phyloP scores from a whole-genome alignment of 2,329 filamentous ascomycete genomes.

The Aspergillus brasiliensis region DNA sequence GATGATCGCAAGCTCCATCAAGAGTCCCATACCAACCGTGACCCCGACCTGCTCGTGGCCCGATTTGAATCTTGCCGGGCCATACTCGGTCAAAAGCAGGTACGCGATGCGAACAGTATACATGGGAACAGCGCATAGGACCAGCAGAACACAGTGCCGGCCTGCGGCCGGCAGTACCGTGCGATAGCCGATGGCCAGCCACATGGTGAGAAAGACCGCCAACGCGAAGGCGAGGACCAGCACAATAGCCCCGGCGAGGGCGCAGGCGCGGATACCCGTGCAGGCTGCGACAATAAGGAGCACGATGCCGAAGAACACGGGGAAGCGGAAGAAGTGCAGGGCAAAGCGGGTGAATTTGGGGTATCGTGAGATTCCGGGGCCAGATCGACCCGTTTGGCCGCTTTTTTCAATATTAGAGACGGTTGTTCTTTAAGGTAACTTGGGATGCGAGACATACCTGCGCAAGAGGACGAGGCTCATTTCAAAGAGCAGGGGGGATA shows the following conservation, averaged over 20 bases:
- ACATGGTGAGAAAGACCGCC: constrained; percentile 25
- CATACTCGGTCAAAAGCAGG: constrained; percentile 26
- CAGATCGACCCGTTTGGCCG: constrained; percentile 29
- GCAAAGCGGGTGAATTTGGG: constrained; percentile 23
- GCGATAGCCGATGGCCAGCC: constrained; percentile 23
- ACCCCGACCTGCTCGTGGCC: constrained; percentile 19
- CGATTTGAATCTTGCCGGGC: constrained; percentile 20
- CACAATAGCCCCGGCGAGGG: constrained; percentile 22
- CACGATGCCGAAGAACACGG: constrained; percentile 26
- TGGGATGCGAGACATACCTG: no score
- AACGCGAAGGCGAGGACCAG: constrained; percentile 27
- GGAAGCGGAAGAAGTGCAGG: constrained; percentile 31
- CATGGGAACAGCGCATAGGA: constrained; percentile 23
- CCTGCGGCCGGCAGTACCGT: constrained; percentile 21
- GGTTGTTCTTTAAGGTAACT: no score
- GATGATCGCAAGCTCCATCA: constrained; percentile 29
- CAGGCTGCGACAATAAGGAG: constrained; percentile 25
- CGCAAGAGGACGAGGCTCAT: constrained; percentile 30
- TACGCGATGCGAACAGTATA: constrained; percentile 26
- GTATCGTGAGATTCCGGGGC: constrained; percentile 28
- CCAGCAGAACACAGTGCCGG: constrained; percentile 21
- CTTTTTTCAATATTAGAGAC: not conserved
- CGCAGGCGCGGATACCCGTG: constrained; percentile 20
- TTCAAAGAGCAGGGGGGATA: constrained; percentile 34
- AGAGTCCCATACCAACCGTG: constrained; percentile 26